These are phyloP conservation scores for Carex arenaria DNA, from an alignment of 202 grass and related monocot genomes.

Conservation along the genomic window DNA sequence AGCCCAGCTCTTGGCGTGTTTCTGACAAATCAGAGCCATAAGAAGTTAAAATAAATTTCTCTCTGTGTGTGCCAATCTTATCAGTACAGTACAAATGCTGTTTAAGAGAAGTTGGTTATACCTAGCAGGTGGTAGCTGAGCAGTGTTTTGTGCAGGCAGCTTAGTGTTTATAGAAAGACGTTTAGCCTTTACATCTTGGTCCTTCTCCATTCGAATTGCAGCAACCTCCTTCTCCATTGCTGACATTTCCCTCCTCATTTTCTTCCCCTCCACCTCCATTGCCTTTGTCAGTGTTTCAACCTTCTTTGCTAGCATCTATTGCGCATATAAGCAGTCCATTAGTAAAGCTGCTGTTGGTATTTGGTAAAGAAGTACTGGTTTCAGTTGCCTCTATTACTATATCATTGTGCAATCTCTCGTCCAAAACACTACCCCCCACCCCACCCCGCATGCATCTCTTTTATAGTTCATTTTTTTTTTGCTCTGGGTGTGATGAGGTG, in stretches of 20 bases:
- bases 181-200: conserved; percentile 61
- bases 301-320: conserved; percentile 87
- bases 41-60: not conserved
- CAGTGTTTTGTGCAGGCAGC: conserved; percentile 36
- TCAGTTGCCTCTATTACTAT: not conserved
- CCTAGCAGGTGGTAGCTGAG: conserved; percentile 60
- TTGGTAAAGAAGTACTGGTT: not conserved
- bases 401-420: not conserved
- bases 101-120: conserved; percentile 10
- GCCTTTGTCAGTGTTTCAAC: conserved; percentile 87
- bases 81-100: not conserved
- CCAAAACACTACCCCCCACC: not conserved
- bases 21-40: conserved; percentile 19
- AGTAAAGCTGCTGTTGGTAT: not conserved
- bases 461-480: not conserved
- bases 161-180: conserved; percentile 39
- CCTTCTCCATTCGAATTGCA: conserved; percentile 62
- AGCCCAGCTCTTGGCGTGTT: conserved; percentile 26
- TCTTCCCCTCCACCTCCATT: conserved; percentile 87
- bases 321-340: conserved; percentile 14
- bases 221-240: conserved; percentile 84
- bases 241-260: conserved; percentile 72
- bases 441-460: not conserved
- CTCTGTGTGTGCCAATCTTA: not conserved
- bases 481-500: not conserved